Base-by-base conservation (phyloP, 345 rosid species). In the Laguncularia racemosa region DNA sequence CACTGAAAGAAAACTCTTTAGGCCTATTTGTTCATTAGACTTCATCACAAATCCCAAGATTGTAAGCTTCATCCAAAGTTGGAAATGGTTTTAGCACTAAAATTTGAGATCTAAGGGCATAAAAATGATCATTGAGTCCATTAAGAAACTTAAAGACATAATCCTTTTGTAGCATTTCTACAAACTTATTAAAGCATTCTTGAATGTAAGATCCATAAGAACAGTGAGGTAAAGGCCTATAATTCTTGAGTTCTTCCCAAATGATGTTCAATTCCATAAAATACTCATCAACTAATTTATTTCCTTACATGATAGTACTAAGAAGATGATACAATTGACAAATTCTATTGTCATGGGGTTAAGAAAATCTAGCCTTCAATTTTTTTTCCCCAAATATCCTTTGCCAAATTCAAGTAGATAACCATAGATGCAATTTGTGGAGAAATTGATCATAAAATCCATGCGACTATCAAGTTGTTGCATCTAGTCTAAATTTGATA, bases 21-120 rank as follows among this genome's bases (percentile, higher is more conserved):
- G n/a, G 18, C 52, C 13, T 48, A 9, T 16, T 48, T 9, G 16
- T 48, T 48, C 19, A 9, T 48, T 48, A 10, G 1, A 14, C 10
- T 14, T 48, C 12, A 3, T 48, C 16, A 16, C 16, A 3, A 9
- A 16, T n/a, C 52, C 9, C n/a, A 8, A 48, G n/a, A 1, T 48
- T 48, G 15, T 48, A 48, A 9, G 52, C 52, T 14, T 48, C 52
- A 16, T 19, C 52, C n/a, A 48, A 19, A 9, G 52, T 8, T 9
- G 52, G 52, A 19, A 48, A 48, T 9, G 52, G 52, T 48, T 48
- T 48, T 48, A n/a, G 52, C 13, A 48, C n/a, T 14, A 48, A 48
- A 8, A 48, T 48, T 19, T 48, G 52, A 9, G 18, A 16, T 14
- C 52, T 48, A 12, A 48, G 15, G 6, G 52, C 15, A 48, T 10